Conservation (phyloP, 2,329 filamentous ascomycete species). For the Malbranchea zuffiana region DNA sequence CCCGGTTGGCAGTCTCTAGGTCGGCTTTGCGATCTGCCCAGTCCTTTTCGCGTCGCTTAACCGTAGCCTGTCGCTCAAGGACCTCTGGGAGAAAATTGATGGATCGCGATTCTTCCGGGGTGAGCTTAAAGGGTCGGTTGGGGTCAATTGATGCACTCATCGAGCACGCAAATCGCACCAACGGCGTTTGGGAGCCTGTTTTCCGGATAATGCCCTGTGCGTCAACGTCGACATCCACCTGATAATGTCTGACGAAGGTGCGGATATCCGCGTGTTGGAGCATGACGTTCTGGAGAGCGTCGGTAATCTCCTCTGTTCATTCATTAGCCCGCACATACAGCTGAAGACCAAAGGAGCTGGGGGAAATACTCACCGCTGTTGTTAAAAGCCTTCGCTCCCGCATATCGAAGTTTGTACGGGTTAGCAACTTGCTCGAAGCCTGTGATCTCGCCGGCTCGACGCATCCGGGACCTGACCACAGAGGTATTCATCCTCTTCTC, state of each 20-base stretch:
- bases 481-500: slow-evolving; percentile 18
- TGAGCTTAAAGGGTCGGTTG: slow-evolving; percentile 18
- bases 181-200: neutral
- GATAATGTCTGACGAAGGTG: slow-evolving; percentile 4
- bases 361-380: no score
- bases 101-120: slow-evolving; percentile 1
- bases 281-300: slow-evolving; percentile 5
- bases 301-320: slow-evolving; percentile 11
- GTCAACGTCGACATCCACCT: neutral
- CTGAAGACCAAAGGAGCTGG: neutral
- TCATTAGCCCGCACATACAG: slow-evolving; percentile 16
- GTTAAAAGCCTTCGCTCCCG: neutral
- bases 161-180: neutral
- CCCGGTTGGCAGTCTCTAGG: slow-evolving; percentile 13
- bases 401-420: slow-evolving; percentile 1
- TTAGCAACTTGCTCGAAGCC: slow-evolving; percentile 1
- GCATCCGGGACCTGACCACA: slow-evolving; percentile 2
- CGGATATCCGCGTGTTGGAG: neutral
- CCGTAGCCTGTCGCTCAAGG: no score
- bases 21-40: slow-evolving; percentile 22
- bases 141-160: slow-evolving; percentile 7
- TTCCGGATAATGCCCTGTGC: neutral
- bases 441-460: slow-evolving; percentile 4
- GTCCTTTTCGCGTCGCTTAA: slow-evolving; percentile 25
- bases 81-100: neutral